phyloP scores from a whole-genome alignment of 306 rosid genomes.

The Chamaecrista fasciculata region DNA sequence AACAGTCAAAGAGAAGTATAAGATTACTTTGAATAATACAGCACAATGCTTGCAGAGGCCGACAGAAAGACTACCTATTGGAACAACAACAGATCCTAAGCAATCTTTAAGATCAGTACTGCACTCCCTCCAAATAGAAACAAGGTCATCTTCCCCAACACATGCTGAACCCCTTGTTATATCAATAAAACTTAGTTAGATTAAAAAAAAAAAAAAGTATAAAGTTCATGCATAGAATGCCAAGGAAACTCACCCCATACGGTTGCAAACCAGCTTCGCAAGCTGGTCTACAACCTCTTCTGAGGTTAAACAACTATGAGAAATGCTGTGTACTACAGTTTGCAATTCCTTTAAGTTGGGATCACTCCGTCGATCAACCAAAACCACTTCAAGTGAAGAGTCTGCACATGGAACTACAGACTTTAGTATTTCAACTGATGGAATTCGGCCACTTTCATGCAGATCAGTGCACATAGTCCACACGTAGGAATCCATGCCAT shows the following conservation, averaged over 20 bases:
- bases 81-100: constrained; percentile 71
- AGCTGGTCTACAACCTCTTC: constrained; percentile 76
- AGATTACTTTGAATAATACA: constrained; percentile 68
- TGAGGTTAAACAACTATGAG: constrained; percentile 50
- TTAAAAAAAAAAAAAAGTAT: constrained; percentile 1
- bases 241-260: constrained; percentile 69
- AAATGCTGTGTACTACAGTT: constrained; percentile 46
- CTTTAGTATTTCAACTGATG: constrained; percentile 61
- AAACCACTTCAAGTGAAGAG: constrained; percentile 62
- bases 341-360: constrained; percentile 69
- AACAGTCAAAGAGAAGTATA: constrained; percentile 1
- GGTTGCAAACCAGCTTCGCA: constrained; percentile 66
- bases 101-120: constrained; percentile 59
- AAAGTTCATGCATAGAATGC: constrained; percentile 19
- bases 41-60: constrained; percentile 90
- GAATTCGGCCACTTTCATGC: constrained; percentile 74
- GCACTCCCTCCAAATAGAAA: constrained; percentile 61
- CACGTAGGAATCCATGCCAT: constrained; percentile 72
- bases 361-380: constrained; percentile 66
- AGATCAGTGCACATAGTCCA: constrained; percentile 75
- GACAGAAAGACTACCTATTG: constrained; percentile 68
- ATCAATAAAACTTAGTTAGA: constrained; percentile 41
- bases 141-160: constrained; percentile 48
- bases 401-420: constrained; percentile 52
- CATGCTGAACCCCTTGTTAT: constrained; percentile 67